Conservation (phyloP, 805 yeast species). For the Ogataea parapolymorpha region DNA sequence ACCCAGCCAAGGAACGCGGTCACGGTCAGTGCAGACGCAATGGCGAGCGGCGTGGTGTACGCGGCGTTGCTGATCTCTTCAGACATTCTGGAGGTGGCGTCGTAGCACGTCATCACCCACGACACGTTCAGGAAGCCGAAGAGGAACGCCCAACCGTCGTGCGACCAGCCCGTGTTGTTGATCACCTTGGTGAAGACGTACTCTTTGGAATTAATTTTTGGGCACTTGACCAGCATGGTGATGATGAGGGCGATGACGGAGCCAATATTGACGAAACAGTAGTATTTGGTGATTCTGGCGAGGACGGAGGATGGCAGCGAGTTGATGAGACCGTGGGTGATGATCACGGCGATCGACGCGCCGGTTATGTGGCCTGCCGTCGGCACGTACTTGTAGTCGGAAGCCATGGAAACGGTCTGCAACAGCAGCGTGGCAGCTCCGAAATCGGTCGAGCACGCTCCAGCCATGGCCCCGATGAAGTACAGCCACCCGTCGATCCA, state of each 20-base stretch:
- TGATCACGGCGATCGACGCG: conserved; percentile 46
- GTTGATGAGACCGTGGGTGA: conserved; percentile 48
- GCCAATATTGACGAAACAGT: conserved; percentile 48
- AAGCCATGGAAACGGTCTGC: conserved; percentile 41
- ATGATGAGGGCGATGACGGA: conserved; percentile 48
- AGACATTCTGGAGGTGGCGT: conserved; percentile 52
- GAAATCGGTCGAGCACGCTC: conserved; percentile 50
- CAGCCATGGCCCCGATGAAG: conserved; percentile 46
- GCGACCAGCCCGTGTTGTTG: conserved; percentile 48
- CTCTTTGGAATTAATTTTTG: conserved; percentile 40
- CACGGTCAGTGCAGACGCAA: conserved; percentile 48
- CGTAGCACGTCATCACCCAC: conserved; percentile 60
- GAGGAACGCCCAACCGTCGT: conserved; percentile 54
- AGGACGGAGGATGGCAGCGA: conserved; percentile 50
- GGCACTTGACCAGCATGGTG: conserved; percentile 53
- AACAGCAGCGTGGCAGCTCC: conserved; percentile 49
- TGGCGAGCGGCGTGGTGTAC: conserved; percentile 55
- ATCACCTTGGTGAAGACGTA: conserved; percentile 48
- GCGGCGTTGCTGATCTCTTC: conserved; percentile 56
- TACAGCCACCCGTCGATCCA: conserved; percentile 55
- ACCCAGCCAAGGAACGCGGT: conserved; percentile 51
- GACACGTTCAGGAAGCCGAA: conserved; percentile 56
- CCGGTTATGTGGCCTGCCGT: conserved; percentile 46
- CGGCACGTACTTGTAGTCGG: conserved; percentile 37
- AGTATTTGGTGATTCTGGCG: conserved; percentile 47